Evolutionary conservation across 805 yeast species (phyloP), one percentile per base, ranked within the genome.

Genomic region (Starmerella bombi): DNA sequence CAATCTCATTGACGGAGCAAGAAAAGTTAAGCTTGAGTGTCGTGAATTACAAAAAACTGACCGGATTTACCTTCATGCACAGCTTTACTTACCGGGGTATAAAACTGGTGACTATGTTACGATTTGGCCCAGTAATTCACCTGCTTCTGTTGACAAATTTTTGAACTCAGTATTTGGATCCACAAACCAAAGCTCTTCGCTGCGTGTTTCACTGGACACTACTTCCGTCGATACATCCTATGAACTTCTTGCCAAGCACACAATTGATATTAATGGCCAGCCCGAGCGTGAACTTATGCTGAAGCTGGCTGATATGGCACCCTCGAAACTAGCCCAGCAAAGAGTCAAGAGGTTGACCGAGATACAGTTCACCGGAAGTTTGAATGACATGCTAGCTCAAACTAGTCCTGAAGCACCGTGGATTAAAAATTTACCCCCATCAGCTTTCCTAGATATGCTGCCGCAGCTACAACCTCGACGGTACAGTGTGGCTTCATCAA

Each of bases 101-200:
- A 64, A 82, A 17, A 79, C 93, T 3, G 94, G 94, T 60, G 94
- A 83, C 56, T 93, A 83, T 60, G 58, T 82, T 45, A 91, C 83
- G n/a, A 62, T 83, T 31, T 79, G 91, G 85, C 93, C 94, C 23
- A 72, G 80, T 1, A 83, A 83, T 56, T 63, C 83, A 1, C 63
- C 72, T 49, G 77, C 75, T 55, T 67, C 74, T 48, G 72, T 80
- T 15, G 62, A 60, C 3, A 61, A 58, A 28, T 77, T 83, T 43
- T 60, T 75, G 41, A 50, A 61, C 28, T 74, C 76, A 6, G 71
- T 81, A 30, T 63, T 80, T 40, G 53, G 63, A 10, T 75, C 45
- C 62, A 67, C 33, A 60, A 77, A 51, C 69, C 68, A 49, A 63
- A 8, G 9, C 6, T 10, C 27, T n/a, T 20, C 20, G 10, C 34